phyloP scores from a whole-genome alignment of 1,284 basidiomycete genomes.

The Cryptococcus sp. region DNA sequence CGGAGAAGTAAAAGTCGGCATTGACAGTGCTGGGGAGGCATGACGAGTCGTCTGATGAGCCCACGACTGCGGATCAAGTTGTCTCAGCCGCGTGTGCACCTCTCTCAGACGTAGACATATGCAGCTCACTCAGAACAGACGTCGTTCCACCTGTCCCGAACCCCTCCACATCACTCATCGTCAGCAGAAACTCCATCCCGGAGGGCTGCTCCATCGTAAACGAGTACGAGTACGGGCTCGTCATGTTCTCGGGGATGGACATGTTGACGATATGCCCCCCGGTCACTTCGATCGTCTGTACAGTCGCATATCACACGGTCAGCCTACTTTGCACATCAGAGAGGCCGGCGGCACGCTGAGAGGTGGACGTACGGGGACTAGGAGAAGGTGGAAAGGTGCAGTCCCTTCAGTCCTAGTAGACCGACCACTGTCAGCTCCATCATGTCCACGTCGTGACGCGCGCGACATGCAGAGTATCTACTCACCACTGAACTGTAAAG shows the following conservation, averaged over 20 bases:
- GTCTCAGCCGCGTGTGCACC: background rate
- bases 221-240: slow-evolving; percentile 23
- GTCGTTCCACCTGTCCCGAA: slow-evolving; percentile 42
- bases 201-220: slow-evolving; percentile 34
- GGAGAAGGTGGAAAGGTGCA: slow-evolving; percentile 32
- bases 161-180: slow-evolving; percentile 40
- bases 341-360: background rate
- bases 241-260: slow-evolving; percentile 28
- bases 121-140: slow-evolving; percentile 32
- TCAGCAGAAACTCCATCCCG: slow-evolving; percentile 34
- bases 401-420: slow-evolving; percentile 38
- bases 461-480: slow-evolving; percentile 2
- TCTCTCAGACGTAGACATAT: background rate
- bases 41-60: slow-evolving; percentile 25
- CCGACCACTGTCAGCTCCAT: background rate
- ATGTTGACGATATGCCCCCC: slow-evolving; percentile 36
- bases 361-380: slow-evolving; percentile 37
- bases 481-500: slow-evolving; percentile 40
- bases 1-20: slow-evolving; percentile 40
- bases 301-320: background rate
- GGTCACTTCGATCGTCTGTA: slow-evolving; percentile 25
- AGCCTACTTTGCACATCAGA: too few species aligned
- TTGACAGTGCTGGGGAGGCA: slow-evolving; percentile 30
- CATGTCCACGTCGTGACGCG: too few species aligned
- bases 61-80: slow-evolving; percentile 26